A percentile compares a stretch with the other conserved stretches of the same genome.
phyloP scores from a whole-genome alignment of 2,329 filamentous ascomycete species.

The Bipolaris gigantea region DNA sequence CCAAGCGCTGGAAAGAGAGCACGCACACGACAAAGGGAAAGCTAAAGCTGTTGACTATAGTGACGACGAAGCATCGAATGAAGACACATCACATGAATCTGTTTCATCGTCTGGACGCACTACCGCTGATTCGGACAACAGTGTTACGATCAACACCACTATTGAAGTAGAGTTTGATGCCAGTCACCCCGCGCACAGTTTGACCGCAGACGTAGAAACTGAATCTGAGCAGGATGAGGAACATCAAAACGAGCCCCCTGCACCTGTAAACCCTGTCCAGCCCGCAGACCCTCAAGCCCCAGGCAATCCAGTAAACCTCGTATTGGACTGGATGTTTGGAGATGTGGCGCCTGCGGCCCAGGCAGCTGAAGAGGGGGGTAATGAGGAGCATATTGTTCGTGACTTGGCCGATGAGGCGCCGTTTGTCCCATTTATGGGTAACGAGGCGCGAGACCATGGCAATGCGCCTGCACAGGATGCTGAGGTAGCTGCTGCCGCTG shows the following conservation, averaged over 20 bases:
- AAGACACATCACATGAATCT: slow-evolving; percentile 1
- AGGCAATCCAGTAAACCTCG: slow-evolving; percentile 30
- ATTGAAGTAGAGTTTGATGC: slow-evolving; percentile 8
- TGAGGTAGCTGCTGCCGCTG: slow-evolving; percentile 66
- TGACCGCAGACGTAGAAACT: not conserved
- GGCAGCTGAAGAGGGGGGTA: slow-evolving; percentile 31
- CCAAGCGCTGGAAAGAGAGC: slow-evolving; percentile 30
- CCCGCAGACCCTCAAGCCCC: slow-evolving; percentile 19
- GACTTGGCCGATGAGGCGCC: slow-evolving; percentile 63
- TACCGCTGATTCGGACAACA: slow-evolving; percentile 5
- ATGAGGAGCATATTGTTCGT: slow-evolving; percentile 64
- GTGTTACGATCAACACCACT: not conserved
- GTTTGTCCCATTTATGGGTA: slow-evolving; percentile 58
- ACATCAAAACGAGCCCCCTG: slow-evolving; percentile 6
- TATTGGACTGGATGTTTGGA: slow-evolving; percentile 54
- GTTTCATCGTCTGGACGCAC: slow-evolving; percentile 4
- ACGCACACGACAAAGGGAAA: slow-evolving; percentile 34
- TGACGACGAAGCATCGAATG: not conserved
- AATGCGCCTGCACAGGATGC: slow-evolving; percentile 50
- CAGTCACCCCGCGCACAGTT: slow-evolving; percentile 2
- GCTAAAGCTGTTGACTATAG: slow-evolving; percentile 18
- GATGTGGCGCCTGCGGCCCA: slow-evolving; percentile 45
- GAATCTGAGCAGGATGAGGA: slow-evolving; percentile 3
- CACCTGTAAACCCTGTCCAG: slow-evolving; percentile 6
- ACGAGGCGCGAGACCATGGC: slow-evolving; percentile 33